Percentiles rank a stretch among this genome's conserved stretches.
Conservation (phyloP, 140 eudicot genomes). For the Ambrosia hybrid region DNA sequence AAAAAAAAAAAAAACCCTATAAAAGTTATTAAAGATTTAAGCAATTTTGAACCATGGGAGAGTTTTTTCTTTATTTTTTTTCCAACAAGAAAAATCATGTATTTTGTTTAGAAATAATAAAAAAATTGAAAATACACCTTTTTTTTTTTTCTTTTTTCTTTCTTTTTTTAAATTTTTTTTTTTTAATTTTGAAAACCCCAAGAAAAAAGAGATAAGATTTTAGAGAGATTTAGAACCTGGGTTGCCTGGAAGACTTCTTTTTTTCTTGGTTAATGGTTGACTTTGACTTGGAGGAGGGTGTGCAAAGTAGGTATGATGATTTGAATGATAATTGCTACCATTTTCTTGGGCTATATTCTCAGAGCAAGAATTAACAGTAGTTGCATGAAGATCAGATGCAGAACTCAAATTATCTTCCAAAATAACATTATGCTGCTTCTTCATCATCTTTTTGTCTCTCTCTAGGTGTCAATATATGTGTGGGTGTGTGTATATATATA, state of each 20-base stretch:
- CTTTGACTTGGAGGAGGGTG: constrained; percentile 44
- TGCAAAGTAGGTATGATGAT: constrained; percentile 35
- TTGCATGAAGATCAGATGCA: constrained; percentile 55
- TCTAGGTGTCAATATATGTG: not conserved
- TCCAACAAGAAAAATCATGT: not conserved
- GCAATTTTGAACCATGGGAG: not conserved
- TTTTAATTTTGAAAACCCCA: not conserved
- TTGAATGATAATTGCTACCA: constrained; percentile 35
- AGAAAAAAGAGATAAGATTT: not conserved
- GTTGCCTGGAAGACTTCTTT: constrained; percentile 94
- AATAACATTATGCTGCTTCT: constrained; percentile 33
- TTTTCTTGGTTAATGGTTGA: constrained; percentile 66
- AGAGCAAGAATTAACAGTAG: not conserved
- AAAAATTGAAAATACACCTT: not conserved
- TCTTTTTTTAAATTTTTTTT: too few relatives aligned
- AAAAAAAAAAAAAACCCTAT: not conserved
- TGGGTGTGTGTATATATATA: not conserved
- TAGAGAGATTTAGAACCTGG: constrained; percentile 59
- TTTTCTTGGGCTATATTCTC: constrained; percentile 39
- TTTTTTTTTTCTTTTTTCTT: not conserved
- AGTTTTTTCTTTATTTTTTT: not conserved
- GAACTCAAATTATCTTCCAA: constrained; percentile 69
- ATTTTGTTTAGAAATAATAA: not conserved
- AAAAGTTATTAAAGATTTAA: too few relatives aligned
- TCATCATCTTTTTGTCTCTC: constrained; percentile 36